Conservation (phyloP, 164 flowering plant species). For the Dillenia turbinata region DNA sequence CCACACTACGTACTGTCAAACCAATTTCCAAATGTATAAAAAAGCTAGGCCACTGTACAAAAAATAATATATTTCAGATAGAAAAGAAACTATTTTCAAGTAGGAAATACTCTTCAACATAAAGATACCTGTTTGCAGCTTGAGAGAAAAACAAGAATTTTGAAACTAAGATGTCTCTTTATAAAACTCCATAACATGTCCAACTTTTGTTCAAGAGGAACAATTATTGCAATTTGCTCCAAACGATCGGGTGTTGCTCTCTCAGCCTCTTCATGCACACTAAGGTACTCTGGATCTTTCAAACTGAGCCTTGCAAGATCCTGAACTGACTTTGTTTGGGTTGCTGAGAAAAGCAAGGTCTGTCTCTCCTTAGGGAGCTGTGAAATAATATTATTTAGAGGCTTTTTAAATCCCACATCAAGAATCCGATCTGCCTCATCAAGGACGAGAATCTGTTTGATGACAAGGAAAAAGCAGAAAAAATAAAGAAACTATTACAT, state of each 20-base stretch:
- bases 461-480: constrained; percentile 23
- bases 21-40: too few relatives aligned
- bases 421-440: constrained; percentile 99
- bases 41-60: too few relatives aligned
- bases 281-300: constrained; percentile 89
- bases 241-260: constrained; percentile 79
- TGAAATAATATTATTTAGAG: constrained; percentile 76
- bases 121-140: constrained; percentile 81
- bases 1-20: too few relatives aligned
- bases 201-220: constrained; percentile 78
- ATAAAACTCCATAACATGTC: constrained; percentile 95
- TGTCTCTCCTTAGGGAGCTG: constrained; percentile 85
- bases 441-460: constrained; percentile 85
- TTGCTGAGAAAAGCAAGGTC: constrained; percentile 91
- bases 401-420: constrained; percentile 67
- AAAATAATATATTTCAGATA: too few relatives aligned
- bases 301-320: constrained; percentile 96
- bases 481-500: too few relatives aligned
- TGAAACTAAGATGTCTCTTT: constrained; percentile 77
- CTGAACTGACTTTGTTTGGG: constrained; percentile 91
- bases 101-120: too few relatives aligned
- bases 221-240: constrained; percentile 69
- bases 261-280: constrained; percentile 80
- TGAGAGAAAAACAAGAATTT: constrained; percentile 83
- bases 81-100: too few relatives aligned